Conservation (phyloP, 2,329 filamentous ascomycete genomes). For the Aspergillus sp. region DNA sequence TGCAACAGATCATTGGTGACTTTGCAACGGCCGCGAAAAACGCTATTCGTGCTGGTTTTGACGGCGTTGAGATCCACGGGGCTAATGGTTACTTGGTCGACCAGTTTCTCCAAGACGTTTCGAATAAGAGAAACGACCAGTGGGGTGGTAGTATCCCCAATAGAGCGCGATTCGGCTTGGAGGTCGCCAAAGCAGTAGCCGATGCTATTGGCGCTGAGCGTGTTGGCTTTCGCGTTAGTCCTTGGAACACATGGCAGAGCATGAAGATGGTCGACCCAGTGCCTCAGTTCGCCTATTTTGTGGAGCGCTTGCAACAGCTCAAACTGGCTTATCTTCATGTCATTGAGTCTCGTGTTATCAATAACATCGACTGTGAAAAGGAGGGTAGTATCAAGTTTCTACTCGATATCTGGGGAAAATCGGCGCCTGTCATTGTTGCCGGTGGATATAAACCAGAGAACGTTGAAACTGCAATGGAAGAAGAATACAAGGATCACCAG, state of each 20-base stretch:
- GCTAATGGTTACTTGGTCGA: conserved; percentile 52
- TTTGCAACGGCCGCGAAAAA: conserved; percentile 46
- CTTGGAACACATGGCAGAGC: conserved; percentile 32
- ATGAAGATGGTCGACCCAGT: conserved; percentile 62
- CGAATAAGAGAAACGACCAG: conserved; percentile 49
- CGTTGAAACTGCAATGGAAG: conserved; percentile 36
- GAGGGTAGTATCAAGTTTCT: conserved; percentile 41
- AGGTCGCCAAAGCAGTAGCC: conserved; percentile 48
- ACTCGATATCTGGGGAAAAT: conserved; percentile 46
- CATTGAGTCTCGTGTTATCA: no score
- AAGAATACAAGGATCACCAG: conserved; percentile 23
- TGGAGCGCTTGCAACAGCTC: conserved; percentile 1
- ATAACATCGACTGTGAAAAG: conserved; percentile 38
- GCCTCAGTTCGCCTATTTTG: conserved; percentile 55
- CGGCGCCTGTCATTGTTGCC: conserved; percentile 50
- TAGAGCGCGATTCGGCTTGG: conserved; percentile 55
- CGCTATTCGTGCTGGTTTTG: conserved; percentile 56
- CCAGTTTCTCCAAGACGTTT: conserved; percentile 49
- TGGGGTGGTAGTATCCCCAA: conserved; percentile 53
- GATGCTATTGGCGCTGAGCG: conserved; percentile 45
- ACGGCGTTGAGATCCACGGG: conserved; percentile 51
- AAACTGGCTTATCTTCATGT: conserved; percentile 59
- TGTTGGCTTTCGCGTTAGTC: conserved; percentile 46
- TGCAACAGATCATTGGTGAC: conserved; percentile 40
- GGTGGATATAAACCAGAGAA: conserved; percentile 46